These are phyloP conservation scores for Ampelomyces quisqualis DNA, from an alignment of 2,329 filamentous ascomycete species.

Conservation along the genomic window DNA sequence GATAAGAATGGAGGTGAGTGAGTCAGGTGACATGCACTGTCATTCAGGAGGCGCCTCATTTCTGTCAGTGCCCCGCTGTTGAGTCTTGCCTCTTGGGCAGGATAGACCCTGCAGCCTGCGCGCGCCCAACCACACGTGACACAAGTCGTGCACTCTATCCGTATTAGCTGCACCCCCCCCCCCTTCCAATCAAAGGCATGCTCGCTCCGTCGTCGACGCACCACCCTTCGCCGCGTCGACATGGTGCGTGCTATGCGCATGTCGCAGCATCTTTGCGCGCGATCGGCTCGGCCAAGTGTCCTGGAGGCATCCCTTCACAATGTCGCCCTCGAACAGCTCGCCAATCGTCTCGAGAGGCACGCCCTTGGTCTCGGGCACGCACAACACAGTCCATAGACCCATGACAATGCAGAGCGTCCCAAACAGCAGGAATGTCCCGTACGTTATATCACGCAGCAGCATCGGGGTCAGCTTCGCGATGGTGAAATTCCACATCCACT, in stretches of 20 bases:
- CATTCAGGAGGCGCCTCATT: too few species aligned
- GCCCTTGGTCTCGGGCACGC: slow-evolving; percentile 48
- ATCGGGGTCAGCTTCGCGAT: slow-evolving; percentile 45
- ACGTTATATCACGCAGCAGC: slow-evolving; percentile 48
- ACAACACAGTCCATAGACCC: slow-evolving; percentile 47
- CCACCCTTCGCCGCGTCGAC: slow-evolving; percentile 28
- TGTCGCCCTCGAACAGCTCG: slow-evolving; percentile 46
- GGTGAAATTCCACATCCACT: slow-evolving; percentile 44
- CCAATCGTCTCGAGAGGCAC: slow-evolving; percentile 48
- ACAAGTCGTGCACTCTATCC: slow-evolving; percentile 15
- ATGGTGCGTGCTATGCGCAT: slow-evolving; percentile 32
- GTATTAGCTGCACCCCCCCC: too few species aligned
- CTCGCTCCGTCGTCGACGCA: slow-evolving; percentile 18
- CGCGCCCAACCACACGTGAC: slow-evolving; percentile 20
- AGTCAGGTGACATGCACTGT: too few species aligned
- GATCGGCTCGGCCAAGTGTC: slow-evolving; percentile 44
- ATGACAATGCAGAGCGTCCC: slow-evolving; percentile 46
- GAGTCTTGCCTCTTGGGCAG: slow-evolving; percentile 12
- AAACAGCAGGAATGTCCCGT: slow-evolving; percentile 49
- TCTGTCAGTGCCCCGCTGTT: too few species aligned
- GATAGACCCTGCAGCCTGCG: slow-evolving; percentile 15
- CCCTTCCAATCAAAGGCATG: too few species aligned
- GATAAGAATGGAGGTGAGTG: too few species aligned
- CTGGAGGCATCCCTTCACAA: slow-evolving; percentile 43
- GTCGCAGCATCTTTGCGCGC: slow-evolving; percentile 41